A percentile compares a stretch with the other conserved stretches of the same genome.
Conservation (phyloP, 495 filamentous ascomycete genomes). For the Penicillium longicatenatum region DNA sequence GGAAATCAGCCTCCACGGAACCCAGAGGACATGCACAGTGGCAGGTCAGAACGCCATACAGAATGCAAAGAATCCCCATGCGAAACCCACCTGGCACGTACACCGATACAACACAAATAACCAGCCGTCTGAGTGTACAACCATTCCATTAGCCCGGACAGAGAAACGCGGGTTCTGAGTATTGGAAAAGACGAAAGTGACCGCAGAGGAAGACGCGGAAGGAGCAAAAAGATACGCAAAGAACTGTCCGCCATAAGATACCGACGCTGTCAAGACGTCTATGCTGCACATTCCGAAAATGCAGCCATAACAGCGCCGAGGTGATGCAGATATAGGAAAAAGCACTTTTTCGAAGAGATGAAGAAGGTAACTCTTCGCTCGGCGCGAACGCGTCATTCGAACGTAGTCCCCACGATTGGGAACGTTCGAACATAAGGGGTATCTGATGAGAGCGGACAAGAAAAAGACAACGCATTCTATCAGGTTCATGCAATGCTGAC, state of each 20-base stretch:
- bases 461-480: constrained; percentile 79
- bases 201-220: constrained; percentile 24
- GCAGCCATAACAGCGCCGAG: constrained; percentile 47
- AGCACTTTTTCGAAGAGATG: constrained; percentile 42
- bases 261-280: constrained; percentile 53
- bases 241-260: constrained; percentile 51
- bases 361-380: constrained; percentile 40
- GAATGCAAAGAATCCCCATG: constrained; percentile 48
- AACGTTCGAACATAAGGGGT: constrained; percentile 55
- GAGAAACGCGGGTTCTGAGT: constrained; percentile 26
- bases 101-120: constrained; percentile 19
- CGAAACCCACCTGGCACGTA: constrained; percentile 26
- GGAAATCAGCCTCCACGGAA: constrained; percentile 40
- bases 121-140: background rate
- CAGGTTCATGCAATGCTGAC: constrained; percentile 64
- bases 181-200: constrained; percentile 20
- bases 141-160: constrained; percentile 28
- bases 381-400: constrained; percentile 45
- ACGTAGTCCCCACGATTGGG: constrained; percentile 36
- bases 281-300: constrained; percentile 47
- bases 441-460: constrained; percentile 58
- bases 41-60: constrained; percentile 55
- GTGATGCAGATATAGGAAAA: constrained; percentile 46
- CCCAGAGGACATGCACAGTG: constrained; percentile 41
- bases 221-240: constrained; percentile 33